These are phyloP conservation scores for Dacryopinax primogenitus DNA, from an alignment of 768 basidiomycete species.

Conservation along the genomic window DNA sequence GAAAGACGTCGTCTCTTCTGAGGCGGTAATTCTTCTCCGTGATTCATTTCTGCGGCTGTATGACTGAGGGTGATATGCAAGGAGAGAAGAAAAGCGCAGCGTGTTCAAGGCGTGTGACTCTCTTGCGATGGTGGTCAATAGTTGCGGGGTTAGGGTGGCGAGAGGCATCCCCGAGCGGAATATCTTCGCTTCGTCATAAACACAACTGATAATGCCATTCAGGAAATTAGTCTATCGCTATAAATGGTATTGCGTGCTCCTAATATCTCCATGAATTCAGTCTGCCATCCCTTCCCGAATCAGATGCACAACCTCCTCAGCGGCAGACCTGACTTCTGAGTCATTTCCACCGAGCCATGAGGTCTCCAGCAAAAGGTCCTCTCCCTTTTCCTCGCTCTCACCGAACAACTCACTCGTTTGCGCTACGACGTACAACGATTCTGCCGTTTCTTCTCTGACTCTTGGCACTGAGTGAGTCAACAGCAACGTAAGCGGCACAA, in stretches of 20 bases:
- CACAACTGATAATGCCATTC: too few species aligned
- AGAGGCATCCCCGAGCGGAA: background rate
- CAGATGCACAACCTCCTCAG: background rate
- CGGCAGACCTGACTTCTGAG: background rate
- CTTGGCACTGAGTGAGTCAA: slow-evolving; percentile 69
- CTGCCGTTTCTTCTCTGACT: slow-evolving; percentile 68
- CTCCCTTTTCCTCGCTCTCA: slow-evolving; percentile 49
- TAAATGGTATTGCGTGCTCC: too few species aligned
- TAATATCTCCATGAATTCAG: too few species aligned
- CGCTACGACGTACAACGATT: slow-evolving; percentile 64
- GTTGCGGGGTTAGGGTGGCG: background rate
- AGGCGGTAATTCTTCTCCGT: background rate
- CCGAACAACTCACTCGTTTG: slow-evolving; percentile 52
- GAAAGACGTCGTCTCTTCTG: background rate
- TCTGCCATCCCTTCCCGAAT: background rate
- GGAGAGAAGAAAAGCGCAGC: background rate
- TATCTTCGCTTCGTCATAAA: background rate
- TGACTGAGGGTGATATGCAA: background rate
- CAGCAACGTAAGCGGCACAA: slow-evolving; percentile 43
- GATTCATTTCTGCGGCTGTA: background rate
- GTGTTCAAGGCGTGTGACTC: background rate
- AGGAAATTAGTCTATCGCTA: too few species aligned
- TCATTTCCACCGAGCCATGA: slow-evolving; percentile 44
- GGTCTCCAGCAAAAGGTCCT: slow-evolving; percentile 63
- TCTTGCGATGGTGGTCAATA: background rate